Conservation (phyloP, 441 rosid genomes). For the Adansonia grandidieri region DNA sequence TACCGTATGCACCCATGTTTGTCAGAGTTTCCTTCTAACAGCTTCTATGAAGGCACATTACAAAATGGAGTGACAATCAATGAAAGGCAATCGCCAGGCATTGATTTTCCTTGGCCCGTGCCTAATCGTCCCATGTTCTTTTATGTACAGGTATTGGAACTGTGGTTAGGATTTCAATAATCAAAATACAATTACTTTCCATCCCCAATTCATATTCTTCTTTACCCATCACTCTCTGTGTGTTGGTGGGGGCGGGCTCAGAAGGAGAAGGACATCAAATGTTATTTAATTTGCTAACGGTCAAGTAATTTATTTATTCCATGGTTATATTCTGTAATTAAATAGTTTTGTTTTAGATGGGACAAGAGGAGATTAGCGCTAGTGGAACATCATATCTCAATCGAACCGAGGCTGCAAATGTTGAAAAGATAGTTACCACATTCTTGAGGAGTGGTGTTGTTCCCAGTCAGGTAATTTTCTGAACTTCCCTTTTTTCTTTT, state of each 20-base stretch:
- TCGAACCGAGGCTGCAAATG: slow-evolving; percentile 99
- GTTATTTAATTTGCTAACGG: neutral
- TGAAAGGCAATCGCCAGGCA: slow-evolving; percentile 93
- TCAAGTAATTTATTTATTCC: slow-evolving; percentile 15
- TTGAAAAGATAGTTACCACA: slow-evolving; percentile 97
- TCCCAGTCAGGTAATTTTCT: slow-evolving; percentile 75
- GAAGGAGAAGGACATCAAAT: slow-evolving; percentile 8
- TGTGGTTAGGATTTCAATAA: neutral
- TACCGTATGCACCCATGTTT: slow-evolving; percentile 99
- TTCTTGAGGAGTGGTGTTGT: slow-evolving; percentile 97
- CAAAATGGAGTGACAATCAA: slow-evolving; percentile 98
- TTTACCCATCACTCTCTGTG: neutral
- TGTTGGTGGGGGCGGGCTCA: neutral
- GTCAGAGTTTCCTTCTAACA: slow-evolving; percentile 98
- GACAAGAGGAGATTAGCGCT: slow-evolving; percentile 99
- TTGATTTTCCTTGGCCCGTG: slow-evolving; percentile 99
- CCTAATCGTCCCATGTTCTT: slow-evolving; percentile 99
- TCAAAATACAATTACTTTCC: neutral
- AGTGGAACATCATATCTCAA: slow-evolving; percentile 98
- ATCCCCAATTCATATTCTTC: neutral
- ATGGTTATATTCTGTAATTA: slow-evolving; percentile 27
- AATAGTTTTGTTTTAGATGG: slow-evolving; percentile 69
- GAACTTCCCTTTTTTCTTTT: neutral
- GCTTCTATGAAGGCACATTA: slow-evolving; percentile 95
- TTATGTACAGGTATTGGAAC: slow-evolving; percentile 85